Conservation (phyloP, 768 basidiomycete genomes). For the Termitomyces sp. region DNA sequence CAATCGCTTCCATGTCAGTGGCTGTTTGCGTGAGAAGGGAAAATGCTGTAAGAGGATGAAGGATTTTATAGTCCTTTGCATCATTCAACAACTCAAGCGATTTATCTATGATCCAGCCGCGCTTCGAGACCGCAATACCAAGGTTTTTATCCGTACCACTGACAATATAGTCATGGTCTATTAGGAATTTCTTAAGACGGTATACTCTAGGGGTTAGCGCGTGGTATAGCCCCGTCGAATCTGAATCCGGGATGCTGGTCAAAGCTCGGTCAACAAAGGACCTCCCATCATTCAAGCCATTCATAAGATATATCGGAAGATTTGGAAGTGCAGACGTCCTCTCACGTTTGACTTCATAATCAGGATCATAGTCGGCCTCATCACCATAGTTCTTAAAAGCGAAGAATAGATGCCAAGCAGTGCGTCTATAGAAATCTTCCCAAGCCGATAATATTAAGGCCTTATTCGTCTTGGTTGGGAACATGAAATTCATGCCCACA, state of each 20-base stretch:
- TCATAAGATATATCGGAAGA: background rate
- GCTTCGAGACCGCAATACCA: background rate
- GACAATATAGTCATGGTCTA: background rate
- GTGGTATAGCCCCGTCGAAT: background rate
- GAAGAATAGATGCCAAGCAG: background rate
- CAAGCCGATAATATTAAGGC: background rate
- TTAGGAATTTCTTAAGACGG: background rate
- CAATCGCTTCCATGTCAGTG: background rate
- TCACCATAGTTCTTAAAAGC: background rate
- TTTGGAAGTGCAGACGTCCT: background rate
- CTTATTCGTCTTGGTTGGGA: background rate
- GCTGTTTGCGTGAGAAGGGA: background rate
- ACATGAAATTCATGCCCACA: background rate
- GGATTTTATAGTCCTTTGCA: background rate
- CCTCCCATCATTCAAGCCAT: background rate
- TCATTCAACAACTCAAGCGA: background rate
- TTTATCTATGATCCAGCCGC: background rate
- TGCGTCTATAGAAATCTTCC: background rate
- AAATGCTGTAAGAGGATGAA: background rate
- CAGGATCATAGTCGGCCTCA: background rate
- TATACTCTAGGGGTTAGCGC: background rate
- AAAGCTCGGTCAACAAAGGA: background rate
- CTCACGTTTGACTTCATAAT: background rate
- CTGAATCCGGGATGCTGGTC: background rate
- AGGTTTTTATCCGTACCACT: background rate